Conservation (phyloP, 345 rosid genomes). For the Moricandia moricandioides region DNA sequence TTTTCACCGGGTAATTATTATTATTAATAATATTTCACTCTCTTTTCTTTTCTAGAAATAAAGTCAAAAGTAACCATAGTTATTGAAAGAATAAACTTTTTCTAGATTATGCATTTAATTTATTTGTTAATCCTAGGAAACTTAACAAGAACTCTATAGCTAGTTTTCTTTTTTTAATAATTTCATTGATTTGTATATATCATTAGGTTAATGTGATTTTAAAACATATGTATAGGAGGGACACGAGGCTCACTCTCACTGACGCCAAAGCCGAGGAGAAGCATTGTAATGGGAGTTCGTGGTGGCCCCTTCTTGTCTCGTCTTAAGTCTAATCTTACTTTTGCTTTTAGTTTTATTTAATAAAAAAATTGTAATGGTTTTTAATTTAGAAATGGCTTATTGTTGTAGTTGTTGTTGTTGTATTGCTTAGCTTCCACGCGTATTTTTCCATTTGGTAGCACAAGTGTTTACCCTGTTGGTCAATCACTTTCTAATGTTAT, state of each 20-base stretch:
- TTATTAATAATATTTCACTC: neutral
- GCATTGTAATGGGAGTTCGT: slow-evolving; percentile 18
- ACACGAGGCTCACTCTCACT: slow-evolving; percentile 26
- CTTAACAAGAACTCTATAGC: neutral
- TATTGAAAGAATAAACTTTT: neutral
- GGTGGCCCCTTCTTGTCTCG: slow-evolving; percentile 22
- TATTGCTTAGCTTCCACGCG: neutral
- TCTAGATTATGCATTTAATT: neutral
- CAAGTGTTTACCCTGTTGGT: neutral
- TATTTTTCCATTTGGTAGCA: neutral
- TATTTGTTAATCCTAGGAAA: neutral
- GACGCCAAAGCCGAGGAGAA: neutral
- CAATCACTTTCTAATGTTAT: neutral
- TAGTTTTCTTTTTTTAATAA: neutral
- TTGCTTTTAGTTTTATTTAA: neutral
- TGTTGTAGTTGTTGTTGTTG: neutral
- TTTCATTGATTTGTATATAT: neutral
- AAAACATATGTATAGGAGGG: slow-evolving; percentile 20
- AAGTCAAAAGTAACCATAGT: neutral
- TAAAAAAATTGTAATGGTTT: neutral
- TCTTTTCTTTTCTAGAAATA: too few species aligned
- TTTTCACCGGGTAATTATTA: slow-evolving; percentile 19
- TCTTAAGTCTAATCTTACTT: slow-evolving; percentile 14
- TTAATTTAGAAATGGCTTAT: neutral
- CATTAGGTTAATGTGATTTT: neutral